Conservation (phyloP, 78 protist species). For the slime mould (Dictyostelium discoideum) region DNA sequence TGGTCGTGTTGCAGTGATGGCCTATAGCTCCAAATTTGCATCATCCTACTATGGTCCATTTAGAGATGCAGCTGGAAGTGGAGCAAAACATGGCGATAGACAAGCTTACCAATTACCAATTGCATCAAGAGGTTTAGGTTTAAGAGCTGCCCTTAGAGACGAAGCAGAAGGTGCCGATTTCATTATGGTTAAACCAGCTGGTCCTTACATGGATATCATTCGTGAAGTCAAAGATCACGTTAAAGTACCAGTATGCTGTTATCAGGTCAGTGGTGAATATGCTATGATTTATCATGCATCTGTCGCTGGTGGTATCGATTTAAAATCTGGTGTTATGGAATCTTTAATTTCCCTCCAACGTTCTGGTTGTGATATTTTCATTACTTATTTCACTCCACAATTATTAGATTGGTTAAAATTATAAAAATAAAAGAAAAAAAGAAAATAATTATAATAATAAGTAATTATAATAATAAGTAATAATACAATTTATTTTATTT, state of each 20-base stretch:
- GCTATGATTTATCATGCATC: constrained; percentile 89
- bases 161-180: constrained; percentile 93
- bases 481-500: not conserved
- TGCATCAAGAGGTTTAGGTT: constrained; percentile 87
- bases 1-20: constrained; percentile 81
- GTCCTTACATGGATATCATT: constrained; percentile 90
- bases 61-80: constrained; percentile 88
- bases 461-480: not conserved
- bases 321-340: constrained; percentile 76
- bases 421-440: constrained; percentile 16
- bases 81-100: constrained; percentile 89
- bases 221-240: constrained; percentile 76
- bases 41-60: constrained; percentile 95
- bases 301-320: constrained; percentile 81
- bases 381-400: constrained; percentile 90
- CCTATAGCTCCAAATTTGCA: constrained; percentile 94
- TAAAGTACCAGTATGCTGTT: constrained; percentile 83
- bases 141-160: constrained; percentile 84
- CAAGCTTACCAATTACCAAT: constrained; percentile 91
- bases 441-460: not conserved
- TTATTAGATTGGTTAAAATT: constrained; percentile 81
- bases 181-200: constrained; percentile 95
- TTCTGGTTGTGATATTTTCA: constrained; percentile 91
- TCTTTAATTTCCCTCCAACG: constrained; percentile 76
- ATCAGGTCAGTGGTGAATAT: constrained; percentile 93